Evolutionary conservation across 352 stramenopile genomes (phyloP), one percentile per base, ranked within the genome.

Genomic region (Phytophthora pistaciae): DNA sequence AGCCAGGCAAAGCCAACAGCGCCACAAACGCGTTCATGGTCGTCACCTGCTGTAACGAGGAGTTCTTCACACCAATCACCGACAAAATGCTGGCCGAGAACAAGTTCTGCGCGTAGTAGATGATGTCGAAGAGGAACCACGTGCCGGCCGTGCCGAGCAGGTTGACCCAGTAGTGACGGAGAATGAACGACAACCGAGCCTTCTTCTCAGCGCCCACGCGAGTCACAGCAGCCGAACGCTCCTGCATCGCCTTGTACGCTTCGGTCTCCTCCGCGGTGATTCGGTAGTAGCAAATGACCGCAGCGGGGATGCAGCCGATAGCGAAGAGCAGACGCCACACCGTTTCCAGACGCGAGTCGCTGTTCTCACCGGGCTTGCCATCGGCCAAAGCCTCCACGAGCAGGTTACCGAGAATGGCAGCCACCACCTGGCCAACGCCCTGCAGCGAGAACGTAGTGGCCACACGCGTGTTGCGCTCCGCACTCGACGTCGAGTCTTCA

Each of bases 51-150:
- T 81, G 73, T 36, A 93, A 73, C 3, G 80, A 81, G 3, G 63
- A 44, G 44, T 88, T 68, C 2, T 76, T 21, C 3, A 90, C 72
- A 18, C 83, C 82, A 16, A 93, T 62, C 2, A 91, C 80, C 5
- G 74, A 78, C 27, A 91, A 46, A 44, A 93, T 89, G 44, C 71
- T 87, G 11, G 83, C 83, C 6, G 83, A 90, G 59, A 94, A 94
- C 16, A 94, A 60, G 63, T 89, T 90, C 63, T 91, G 82, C 14
- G 85, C 84, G 68, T 90, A 92, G 63, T 90, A 94, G 10, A 92
- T 78, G 42, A 96, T 88, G 70, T 94, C 87, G 69, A 94, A 93
- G 14, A 95, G 79, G 73, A 96, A 94, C 87, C 88, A 96, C 44
- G 83, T 85, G 52, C 82, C 85, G 3, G 87, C 86, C 53, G 81